Evolutionary conservation across 371 early-diverging fungal species (phyloP), one percentile per base, ranked within the genome.

Genomic region (Mucor mucedo): DNA sequence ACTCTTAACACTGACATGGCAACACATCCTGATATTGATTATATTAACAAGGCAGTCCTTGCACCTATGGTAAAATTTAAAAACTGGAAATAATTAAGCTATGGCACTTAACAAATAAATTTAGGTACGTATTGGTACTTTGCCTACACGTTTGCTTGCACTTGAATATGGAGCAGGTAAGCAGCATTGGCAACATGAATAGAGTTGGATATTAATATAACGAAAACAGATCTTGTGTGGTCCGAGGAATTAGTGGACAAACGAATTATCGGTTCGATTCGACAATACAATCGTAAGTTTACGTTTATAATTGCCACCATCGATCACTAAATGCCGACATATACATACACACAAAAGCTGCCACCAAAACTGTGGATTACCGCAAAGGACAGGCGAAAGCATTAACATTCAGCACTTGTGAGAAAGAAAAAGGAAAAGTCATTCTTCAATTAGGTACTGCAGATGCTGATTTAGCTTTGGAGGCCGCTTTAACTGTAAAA

Each of bases 241-340:
- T 82, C 90, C 4, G 93, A 95, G 32, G 98, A 98, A 72, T 86
- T 93, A 10, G 87, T 98, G 13, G 98, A 95, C 79, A 91, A 89
- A 63, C 80, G 90, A 53, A 89, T 98, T 30, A 87, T 92, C 38
- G 90, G 88, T n/a, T 86, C 91, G n/a, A 78, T 80, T 39, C 85
- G 98, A 49, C 69, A 85, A 40, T 84, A 86, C 32, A 91, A 96
- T 66, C 78, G 91, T 89, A 80, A 72, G 55, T 63, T n/a, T 3
- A n/a, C 42, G 52, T 13, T 33, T 2, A 7, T 33, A 4, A 8
- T 45, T 32, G 16, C 45, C 32, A 11, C 21, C 1, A 2, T 57
- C 10, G 5, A 3, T 16, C n/a, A 38, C 27, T 5, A 16, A 32
- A 30, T 21, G 21, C 21, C 13, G 14, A 42, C 50, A 14, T 29